These are phyloP conservation scores for Allodekkera sacchari DNA, from an alignment of 805 yeast species.

Conservation along the genomic window DNA sequence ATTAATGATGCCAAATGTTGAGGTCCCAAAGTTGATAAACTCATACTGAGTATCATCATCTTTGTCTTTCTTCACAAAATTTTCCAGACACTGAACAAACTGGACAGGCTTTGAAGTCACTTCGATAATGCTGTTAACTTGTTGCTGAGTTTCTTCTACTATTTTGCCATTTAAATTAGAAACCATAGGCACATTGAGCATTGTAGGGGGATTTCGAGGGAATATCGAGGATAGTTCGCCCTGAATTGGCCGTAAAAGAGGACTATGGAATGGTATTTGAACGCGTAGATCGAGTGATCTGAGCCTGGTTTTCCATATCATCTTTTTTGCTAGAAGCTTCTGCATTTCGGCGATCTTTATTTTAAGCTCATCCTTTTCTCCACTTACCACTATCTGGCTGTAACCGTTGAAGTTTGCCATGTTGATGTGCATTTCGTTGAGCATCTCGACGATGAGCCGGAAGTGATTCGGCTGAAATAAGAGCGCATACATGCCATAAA, in stretches of 20 bases:
- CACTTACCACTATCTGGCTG: constrained; percentile 28
- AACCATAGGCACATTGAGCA: constrained; percentile 19
- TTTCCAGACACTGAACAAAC: constrained; percentile 24
- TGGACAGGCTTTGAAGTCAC: constrained; percentile 26
- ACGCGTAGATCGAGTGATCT: constrained; percentile 22
- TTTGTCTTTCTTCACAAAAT: constrained; percentile 5
- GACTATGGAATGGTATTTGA: constrained; percentile 26
- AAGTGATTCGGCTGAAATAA: constrained; percentile 20
- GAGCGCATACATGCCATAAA: constrained; percentile 28
- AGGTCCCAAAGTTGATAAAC: constrained; percentile 23
- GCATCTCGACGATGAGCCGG: constrained; percentile 8
- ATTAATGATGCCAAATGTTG: constrained; percentile 20
- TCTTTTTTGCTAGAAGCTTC: constrained; percentile 8
- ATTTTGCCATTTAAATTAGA: constrained; percentile 23
- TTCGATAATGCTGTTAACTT: constrained; percentile 20
- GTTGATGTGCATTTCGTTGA: constrained; percentile 12
- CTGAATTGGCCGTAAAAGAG: constrained; percentile 21
- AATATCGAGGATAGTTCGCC: constrained; percentile 13
- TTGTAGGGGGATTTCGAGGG: constrained; percentile 2
- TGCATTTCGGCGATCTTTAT: constrained; percentile 9
- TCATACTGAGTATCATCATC: constrained; percentile 7
- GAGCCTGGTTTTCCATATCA: constrained; percentile 18
- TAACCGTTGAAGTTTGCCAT: constrained; percentile 26
- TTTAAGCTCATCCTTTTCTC: constrained; percentile 12
- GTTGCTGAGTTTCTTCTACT: constrained; percentile 10